Evolutionary conservation across 805 yeast genomes (phyloP).

Genomic region (Debaryomyces castellii): DNA sequence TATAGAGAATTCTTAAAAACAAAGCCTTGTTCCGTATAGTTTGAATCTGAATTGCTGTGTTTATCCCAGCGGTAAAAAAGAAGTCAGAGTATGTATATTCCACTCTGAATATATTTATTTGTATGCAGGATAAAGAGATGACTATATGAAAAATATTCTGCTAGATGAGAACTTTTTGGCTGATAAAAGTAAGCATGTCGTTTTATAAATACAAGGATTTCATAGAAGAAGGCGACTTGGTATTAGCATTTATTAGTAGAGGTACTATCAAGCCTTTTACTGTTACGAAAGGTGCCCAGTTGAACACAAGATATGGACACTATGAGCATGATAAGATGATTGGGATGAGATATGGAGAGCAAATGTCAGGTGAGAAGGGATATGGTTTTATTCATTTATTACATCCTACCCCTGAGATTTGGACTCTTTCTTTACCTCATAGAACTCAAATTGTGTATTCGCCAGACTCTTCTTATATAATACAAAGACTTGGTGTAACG

Average conservation of each 20-base stretch:
- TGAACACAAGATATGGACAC: constrained; percentile 87
- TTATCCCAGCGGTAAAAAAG: no score
- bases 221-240: constrained; percentile 86
- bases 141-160: constrained; percentile 1
- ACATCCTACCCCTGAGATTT: constrained; percentile 91
- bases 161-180: background rate
- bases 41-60: no score
- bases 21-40: no score
- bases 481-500: constrained; percentile 73
- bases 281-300: constrained; percentile 54
- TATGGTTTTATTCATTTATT: constrained; percentile 83
- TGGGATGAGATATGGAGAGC: constrained; percentile 80
- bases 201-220: constrained; percentile 59
- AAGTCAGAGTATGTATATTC: no score
- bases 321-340: constrained; percentile 85
- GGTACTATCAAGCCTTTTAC: constrained; percentile 73
- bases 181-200: constrained; percentile 29
- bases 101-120: background rate
- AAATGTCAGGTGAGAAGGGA: constrained; percentile 72
- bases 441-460: constrained; percentile 97
- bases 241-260: constrained; percentile 81
- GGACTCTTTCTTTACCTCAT: constrained; percentile 96
- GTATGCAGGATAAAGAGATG: constrained; percentile 5
- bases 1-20: no score
- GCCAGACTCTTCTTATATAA: constrained; percentile 89